A percentile compares a stretch with the other conserved stretches of the same genome.
Evolutionary conservation across 371 early-diverging fungal species (phyloP).

Genomic region (Funneliformis caledonium): DNA sequence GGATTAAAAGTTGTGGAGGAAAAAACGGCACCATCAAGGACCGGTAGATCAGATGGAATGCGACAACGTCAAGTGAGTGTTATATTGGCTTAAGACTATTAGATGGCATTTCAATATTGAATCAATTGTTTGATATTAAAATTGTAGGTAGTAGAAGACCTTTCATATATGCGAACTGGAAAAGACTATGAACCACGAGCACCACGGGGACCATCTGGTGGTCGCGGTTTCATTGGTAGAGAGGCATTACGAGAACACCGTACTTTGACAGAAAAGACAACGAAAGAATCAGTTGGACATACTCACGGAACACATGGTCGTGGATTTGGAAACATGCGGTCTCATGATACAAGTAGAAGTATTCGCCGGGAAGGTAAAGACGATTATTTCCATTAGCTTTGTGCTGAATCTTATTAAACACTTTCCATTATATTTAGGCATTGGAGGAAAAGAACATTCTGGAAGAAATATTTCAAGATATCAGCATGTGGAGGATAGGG

Average conservation of each 20-base stretch:
- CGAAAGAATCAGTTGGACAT: slow-evolving; percentile 21
- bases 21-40: not conserved
- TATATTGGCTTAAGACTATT: not conserved
- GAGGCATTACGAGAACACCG: slow-evolving; percentile 25
- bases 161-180: not conserved
- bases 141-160: slow-evolving; percentile 5
- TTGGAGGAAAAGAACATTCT: slow-evolving; percentile 15
- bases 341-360: slow-evolving; percentile 19
- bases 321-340: slow-evolving; percentile 8
- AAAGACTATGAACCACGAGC: slow-evolving; percentile 40
- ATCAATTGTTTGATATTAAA: not conserved
- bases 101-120: not conserved
- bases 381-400: not conserved
- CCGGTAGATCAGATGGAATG: slow-evolving; percentile 31
- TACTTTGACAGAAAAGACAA: slow-evolving; percentile 15
- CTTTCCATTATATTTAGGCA: not conserved
- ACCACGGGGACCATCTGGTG: slow-evolving; percentile 37
- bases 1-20: slow-evolving; percentile 52
- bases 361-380: slow-evolving; percentile 26
- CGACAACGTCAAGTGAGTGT: slow-evolving; percentile 37
- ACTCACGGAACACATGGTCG: not conserved
- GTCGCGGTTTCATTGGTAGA: slow-evolving; percentile 37
- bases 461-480: slow-evolving; percentile 4
- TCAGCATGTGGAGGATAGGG: slow-evolving; percentile 41
- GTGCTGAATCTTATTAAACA: not conserved